These are phyloP conservation scores for Calonectria hongkongensis DNA, from an alignment of 2,329 filamentous ascomycete species.

Conservation along the genomic window DNA sequence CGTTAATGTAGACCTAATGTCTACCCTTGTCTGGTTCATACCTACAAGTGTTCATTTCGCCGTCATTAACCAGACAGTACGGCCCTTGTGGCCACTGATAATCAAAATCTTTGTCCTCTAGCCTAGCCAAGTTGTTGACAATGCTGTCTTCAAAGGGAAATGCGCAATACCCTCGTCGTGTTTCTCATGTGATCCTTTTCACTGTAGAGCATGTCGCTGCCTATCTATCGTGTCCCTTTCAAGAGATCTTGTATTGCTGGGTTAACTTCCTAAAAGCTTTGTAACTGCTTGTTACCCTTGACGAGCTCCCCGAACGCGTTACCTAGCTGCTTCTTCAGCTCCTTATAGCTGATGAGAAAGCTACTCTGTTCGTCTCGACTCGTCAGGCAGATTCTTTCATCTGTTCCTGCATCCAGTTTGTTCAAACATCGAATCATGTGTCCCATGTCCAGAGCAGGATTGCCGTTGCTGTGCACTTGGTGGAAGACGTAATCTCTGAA, in stretches of 20 bases:
- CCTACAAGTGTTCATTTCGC: constrained; percentile 26
- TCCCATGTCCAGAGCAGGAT: constrained; percentile 88
- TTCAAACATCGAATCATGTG: constrained; percentile 92
- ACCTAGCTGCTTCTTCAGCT: constrained; percentile 82
- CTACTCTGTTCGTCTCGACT: constrained; percentile 93
- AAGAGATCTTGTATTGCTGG: constrained; percentile 10
- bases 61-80: constrained; percentile 36
- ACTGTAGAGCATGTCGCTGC: constrained; percentile 2
- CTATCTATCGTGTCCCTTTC: constrained; percentile 5
- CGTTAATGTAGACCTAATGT: constrained; percentile 39
- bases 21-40: constrained; percentile 29
- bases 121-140: constrained; percentile 44
- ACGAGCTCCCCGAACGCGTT: constrained; percentile 76
- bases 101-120: constrained; percentile 41
- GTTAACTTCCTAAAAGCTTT: constrained; percentile 59
- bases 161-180: constrained; percentile 35
- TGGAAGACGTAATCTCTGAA: constrained; percentile 99
- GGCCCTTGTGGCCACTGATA: constrained; percentile 30
- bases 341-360: constrained; percentile 92
- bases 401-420: constrained; percentile 92
- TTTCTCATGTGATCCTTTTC: constrained; percentile 26
- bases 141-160: constrained; percentile 33
- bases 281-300: constrained; percentile 65
- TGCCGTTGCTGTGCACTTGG: constrained; percentile 89
- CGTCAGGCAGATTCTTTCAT: constrained; percentile 89